These are phyloP conservation scores for Hippophae rhamnoides DNA, from an alignment of 306 rosid genomes.

Conservation along the genomic window DNA sequence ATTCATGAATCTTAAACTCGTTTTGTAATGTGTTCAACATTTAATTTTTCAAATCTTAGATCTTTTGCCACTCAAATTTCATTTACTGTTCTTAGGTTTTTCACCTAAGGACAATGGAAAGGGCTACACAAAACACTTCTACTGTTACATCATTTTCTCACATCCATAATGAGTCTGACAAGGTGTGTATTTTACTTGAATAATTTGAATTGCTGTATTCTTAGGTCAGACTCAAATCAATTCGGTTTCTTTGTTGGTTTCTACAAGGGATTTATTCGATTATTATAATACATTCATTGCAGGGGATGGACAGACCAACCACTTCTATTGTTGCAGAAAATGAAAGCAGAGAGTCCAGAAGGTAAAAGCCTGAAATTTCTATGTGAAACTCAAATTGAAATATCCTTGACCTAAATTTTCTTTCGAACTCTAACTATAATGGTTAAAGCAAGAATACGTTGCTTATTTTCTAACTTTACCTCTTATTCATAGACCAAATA, in stretches of 20 bases:
- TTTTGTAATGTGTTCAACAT: too few species aligned
- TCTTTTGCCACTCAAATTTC: too few species aligned
- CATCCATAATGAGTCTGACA: conserved; percentile 32
- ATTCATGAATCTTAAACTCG: too few species aligned
- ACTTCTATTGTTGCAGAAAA: conserved; percentile 29
- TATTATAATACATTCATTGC: conserved; percentile 18
- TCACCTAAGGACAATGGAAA: conserved; percentile 73
- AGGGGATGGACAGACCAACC: conserved; percentile 42
- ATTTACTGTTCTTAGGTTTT: conserved; percentile 41
- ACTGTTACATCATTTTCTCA: conserved; percentile 49
- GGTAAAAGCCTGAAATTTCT: conserved; percentile 31
- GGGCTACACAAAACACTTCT: conserved; percentile 70
- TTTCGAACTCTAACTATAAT: background rate
- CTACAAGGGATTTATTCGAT: background rate
- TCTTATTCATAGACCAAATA: conserved; percentile 47
- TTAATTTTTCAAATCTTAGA: too few species aligned
- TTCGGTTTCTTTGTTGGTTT: too few species aligned
- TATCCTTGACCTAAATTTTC: background rate
- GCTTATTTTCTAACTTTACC: conserved; percentile 19
- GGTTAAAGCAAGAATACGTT: background rate
- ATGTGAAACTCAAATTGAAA: background rate
- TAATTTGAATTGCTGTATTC: conserved; percentile 10
- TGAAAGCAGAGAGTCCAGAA: conserved; percentile 37
- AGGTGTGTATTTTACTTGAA: conserved; percentile 28
- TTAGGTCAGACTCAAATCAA: background rate